These are phyloP conservation scores for Paraleonurus japonicus DNA, from an alignment of 257 asterid genomes.

Conservation along the genomic window DNA sequence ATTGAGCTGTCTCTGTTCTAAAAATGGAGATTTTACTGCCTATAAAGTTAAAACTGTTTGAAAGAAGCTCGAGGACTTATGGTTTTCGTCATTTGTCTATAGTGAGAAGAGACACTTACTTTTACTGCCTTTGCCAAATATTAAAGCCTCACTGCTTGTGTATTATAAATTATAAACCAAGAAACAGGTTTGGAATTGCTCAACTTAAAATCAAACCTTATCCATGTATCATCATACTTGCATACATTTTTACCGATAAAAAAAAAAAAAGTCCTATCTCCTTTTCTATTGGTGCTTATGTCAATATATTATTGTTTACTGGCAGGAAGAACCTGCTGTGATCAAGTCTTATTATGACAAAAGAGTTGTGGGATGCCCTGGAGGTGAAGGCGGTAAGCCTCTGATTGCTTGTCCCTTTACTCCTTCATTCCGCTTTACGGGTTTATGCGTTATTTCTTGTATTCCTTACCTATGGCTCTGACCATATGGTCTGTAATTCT, in stretches of 20 bases:
- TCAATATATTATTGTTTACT: slow-evolving; percentile 22
- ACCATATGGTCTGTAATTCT: slow-evolving; percentile 22
- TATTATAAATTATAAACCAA: background rate
- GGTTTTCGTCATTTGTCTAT: background rate
- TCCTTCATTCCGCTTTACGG: background rate
- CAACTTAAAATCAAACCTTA: background rate
- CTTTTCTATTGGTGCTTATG: background rate
- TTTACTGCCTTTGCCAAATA: background rate
- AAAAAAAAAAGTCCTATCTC: background rate
- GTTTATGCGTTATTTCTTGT: background rate
- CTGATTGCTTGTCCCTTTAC: background rate
- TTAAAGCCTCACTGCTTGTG: background rate
- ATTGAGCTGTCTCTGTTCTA: background rate
- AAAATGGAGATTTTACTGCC: background rate
- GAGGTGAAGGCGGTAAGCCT: slow-evolving; percentile 89
- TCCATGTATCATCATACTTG: background rate
- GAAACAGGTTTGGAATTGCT: background rate
- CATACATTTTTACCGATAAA: background rate
- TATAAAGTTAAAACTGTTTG: background rate
- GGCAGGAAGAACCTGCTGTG: slow-evolving; percentile 93
- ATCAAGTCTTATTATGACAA: slow-evolving; percentile 75
- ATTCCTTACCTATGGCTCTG: background rate
- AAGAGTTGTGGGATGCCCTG: slow-evolving; percentile 99
- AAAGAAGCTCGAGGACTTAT: background rate
- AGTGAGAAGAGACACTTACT: background rate